Percentiles rank a stretch among this genome's conserved stretches.
These are phyloP conservation scores for Lipomyces yarrowii DNA, from an alignment of 1,139 yeast species.

Conservation along the genomic window DNA sequence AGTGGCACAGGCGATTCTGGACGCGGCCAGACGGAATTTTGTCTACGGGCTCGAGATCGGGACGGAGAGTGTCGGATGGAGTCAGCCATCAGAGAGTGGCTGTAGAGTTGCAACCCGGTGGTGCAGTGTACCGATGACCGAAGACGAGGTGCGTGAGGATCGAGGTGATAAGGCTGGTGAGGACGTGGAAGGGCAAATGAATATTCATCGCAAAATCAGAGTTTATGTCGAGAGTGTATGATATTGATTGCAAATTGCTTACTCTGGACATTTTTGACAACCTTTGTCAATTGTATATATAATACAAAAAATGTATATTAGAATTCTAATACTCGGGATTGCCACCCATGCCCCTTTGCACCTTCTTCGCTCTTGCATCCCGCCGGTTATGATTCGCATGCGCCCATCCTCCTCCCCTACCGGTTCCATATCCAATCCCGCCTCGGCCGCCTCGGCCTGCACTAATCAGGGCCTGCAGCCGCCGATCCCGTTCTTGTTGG, in stretches of 20 bases:
- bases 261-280: neutral
- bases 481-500: constrained; percentile 3
- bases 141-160: constrained; percentile 13
- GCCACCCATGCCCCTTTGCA: constrained; percentile 19
- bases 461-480: neutral
- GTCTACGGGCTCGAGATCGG: constrained; percentile 56
- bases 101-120: constrained; percentile 52
- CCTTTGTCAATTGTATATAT: neutral
- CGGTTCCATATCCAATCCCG: neutral
- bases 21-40: constrained; percentile 47
- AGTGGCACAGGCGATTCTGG: constrained; percentile 51
- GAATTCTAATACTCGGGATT: neutral
- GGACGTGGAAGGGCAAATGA: neutral
- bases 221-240: constrained; percentile 16
- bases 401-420: constrained; percentile 19
- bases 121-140: constrained; percentile 26
- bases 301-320: neutral
- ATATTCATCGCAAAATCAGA: constrained; percentile 12
- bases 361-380: constrained; percentile 21
- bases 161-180: neutral
- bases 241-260: neutral
- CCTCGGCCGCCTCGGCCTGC: constrained; percentile 2
- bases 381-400: constrained; percentile 29
- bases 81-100: constrained; percentile 71
- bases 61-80: constrained; percentile 58